A percentile compares a stretch with the other conserved stretches of the same genome.
Evolutionary conservation across 2,329 filamentous ascomycete species (phyloP).

Genomic region (Ophiostoma australiae): DNA sequence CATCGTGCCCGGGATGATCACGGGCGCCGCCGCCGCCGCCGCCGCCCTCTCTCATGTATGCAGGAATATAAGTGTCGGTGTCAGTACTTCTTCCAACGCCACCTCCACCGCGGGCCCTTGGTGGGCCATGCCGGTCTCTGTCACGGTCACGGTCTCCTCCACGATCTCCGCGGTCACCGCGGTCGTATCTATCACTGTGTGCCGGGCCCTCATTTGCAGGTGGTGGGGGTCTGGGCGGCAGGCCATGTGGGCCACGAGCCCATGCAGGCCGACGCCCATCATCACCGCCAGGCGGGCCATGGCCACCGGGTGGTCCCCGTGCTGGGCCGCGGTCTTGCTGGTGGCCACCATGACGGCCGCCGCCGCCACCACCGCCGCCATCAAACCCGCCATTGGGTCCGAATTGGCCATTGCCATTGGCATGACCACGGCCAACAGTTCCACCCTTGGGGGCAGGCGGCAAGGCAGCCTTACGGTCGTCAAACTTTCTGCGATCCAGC

Average conservation of each 20-base stretch:
- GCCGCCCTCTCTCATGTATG: conserved; percentile 38
- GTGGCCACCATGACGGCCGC: conserved; percentile 35
- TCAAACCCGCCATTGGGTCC: conserved; percentile 43
- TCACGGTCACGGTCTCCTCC: conserved; percentile 18
- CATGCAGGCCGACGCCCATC: conserved; percentile 48
- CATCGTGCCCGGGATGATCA: conserved; percentile 34
- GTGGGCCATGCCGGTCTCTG: conserved; percentile 24
- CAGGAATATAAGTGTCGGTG: conserved; percentile 49
- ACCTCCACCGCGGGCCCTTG: conserved; percentile 29
- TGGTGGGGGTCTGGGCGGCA: conserved; percentile 50
- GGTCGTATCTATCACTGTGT: conserved; percentile 32
- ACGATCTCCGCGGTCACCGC: conserved; percentile 20
- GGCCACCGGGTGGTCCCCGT: conserved; percentile 29
- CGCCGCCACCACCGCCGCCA: conserved; percentile 48
- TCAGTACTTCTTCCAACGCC: conserved; percentile 27
- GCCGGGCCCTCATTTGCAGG: conserved; percentile 39
- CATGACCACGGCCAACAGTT: conserved; percentile 71
- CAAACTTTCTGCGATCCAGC: conserved; percentile 85
- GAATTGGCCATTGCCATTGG: conserved; percentile 42
- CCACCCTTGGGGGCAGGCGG: conserved; percentile 90
- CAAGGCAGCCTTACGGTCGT: conserved; percentile 75
- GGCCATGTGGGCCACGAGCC: conserved; percentile 44
- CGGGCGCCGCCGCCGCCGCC: conserved; percentile 21
- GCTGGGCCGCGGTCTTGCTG: conserved; percentile 17
- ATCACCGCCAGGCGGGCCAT: conserved; percentile 38